Evolutionary conservation across 2,329 filamentous ascomycete genomes (phyloP).

Genomic region (Periconia sp.): DNA sequence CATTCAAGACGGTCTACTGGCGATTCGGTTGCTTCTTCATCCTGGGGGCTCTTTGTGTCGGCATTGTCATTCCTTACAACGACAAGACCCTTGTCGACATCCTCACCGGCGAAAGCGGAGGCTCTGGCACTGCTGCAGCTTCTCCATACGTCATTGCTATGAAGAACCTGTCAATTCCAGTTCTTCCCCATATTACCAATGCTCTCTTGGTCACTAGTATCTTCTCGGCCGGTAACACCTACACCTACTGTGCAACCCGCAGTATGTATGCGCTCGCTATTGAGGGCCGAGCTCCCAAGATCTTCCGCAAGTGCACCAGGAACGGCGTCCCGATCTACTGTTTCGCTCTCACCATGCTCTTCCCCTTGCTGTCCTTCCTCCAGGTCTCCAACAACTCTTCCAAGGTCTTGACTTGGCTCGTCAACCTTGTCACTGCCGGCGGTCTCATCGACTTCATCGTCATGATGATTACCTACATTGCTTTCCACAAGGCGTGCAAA

Average conservation of each 20-base stretch:
- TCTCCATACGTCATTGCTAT: constrained; percentile 70
- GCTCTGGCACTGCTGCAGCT: constrained; percentile 58
- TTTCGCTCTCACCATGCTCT: constrained; percentile 68
- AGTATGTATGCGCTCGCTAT: constrained; percentile 60
- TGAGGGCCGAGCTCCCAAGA: constrained; percentile 58
- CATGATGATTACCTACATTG: constrained; percentile 65
- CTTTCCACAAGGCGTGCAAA: constrained; percentile 60
- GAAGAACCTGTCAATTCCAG: constrained; percentile 58
- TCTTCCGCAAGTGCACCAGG: constrained; percentile 65
- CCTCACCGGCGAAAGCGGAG: constrained; percentile 28
- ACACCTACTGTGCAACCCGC: constrained; percentile 61
- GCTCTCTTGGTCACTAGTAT: constrained; percentile 61
- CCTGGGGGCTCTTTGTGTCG: constrained; percentile 52
- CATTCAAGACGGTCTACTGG: constrained; percentile 56
- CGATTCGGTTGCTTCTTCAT: constrained; percentile 57
- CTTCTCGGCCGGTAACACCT: constrained; percentile 63
- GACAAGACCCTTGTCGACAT: constrained; percentile 72
- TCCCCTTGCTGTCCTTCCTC: constrained; percentile 75
- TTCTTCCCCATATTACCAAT: constrained; percentile 65
- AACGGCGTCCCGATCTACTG: constrained; percentile 76
- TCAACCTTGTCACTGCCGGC: constrained; percentile 74
- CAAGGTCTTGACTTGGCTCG: constrained; percentile 75
- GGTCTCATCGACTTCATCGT: constrained; percentile 57
- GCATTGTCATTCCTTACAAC: constrained; percentile 64
- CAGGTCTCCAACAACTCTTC: constrained; percentile 71